Base-by-base conservation (phyloP, 495 filamentous ascomycete genomes). In the Trichoderma asperelloides region DNA sequence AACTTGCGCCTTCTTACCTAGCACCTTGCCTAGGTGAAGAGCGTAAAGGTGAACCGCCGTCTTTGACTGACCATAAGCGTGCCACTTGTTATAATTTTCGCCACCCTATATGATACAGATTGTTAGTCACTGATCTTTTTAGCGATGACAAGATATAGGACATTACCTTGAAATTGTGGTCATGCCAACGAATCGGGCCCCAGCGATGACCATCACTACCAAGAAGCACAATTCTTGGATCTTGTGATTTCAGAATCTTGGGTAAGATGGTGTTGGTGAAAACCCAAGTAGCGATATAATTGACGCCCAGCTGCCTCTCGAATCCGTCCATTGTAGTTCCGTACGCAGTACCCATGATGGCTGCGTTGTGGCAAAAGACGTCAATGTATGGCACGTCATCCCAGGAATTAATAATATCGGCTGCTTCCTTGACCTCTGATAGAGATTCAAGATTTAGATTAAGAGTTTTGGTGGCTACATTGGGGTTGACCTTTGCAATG, bases 231-330 rank as follows among this genome's bases (percentile, higher is more conserved):
- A 78, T 69, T 12, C 78, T 69, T 25, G 67, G 70, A 2, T 66
- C 68, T 0, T 74, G 70, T 15, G 74, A 75, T 11, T 73, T 67
- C 16, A 83, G 74, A 16, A 84, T 69, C 55, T 76, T 70, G 21
- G 70, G 68, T 68, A 78, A 77, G 41, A 85, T 74, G 1, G 79
- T 78, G n/a, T 79, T 67, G 71, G 83, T 83, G 41, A 85, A 75
- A 21, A 83, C 74, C 74, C 82, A 85, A 60, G 84, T 81, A 1
- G 68, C 74, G 0, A 84, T 74, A 67, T 85, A 77, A 69, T 84
- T 82, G 11, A 74, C 77, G 12, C 72, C 78, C 62, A 85, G 79
- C 65, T 84, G 79, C 0, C 70, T 74, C 64, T 84, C 81, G 68
- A 78, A 78, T 3, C 78, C 78, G 62, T 85, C 81, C 3, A 67